phyloP scores from a whole-genome alignment of 2,329 filamentous ascomycete genomes.

The Neurospora crassa region DNA sequence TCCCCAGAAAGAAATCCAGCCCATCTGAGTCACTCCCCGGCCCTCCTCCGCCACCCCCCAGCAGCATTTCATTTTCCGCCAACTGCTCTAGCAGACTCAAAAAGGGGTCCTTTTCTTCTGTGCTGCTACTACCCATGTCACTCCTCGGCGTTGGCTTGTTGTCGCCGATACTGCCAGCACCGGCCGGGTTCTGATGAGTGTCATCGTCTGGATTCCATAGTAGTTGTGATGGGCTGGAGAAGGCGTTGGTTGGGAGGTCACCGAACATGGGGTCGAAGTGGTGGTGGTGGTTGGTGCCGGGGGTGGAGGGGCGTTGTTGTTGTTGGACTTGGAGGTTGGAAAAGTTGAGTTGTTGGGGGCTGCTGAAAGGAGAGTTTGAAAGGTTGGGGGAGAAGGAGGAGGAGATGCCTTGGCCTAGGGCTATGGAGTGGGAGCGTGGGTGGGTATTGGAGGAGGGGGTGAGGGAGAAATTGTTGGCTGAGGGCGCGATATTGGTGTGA shows the following conservation, averaged over 20 bases:
- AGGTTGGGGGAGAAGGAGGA: not conserved
- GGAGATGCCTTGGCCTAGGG: not conserved
- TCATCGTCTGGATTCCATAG: conserved; percentile 40
- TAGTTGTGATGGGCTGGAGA: conserved; percentile 34
- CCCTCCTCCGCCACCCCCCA: conserved; percentile 17
- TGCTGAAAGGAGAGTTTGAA: not conserved
- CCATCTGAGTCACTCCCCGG: conserved; percentile 70
- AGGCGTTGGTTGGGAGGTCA: conserved; percentile 41
- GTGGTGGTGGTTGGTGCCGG: conserved; percentile 22
- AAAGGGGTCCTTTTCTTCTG: conserved; percentile 72
- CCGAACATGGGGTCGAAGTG: conserved; percentile 53
- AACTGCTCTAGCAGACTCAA: conserved; percentile 70
- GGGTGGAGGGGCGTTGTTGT: conserved; percentile 6
- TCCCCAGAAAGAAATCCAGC: conserved; percentile 64
- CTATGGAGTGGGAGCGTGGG: not conserved
- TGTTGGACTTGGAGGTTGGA: conserved; percentile 13
- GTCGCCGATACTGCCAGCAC: conserved; percentile 5
- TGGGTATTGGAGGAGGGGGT: not conserved
- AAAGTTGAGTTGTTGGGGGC: conserved; percentile 28
- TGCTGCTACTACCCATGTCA: conserved; percentile 39
- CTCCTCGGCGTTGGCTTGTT: conserved; percentile 30
- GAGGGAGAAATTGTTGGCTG: not conserved
- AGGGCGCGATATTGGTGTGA: conserved; percentile 21
- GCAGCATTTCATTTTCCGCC: conserved; percentile 65
- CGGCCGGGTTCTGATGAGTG: conserved; percentile 4